Conservation (phyloP, 495 filamentous ascomycete genomes). For the Tuber brumale region DNA sequence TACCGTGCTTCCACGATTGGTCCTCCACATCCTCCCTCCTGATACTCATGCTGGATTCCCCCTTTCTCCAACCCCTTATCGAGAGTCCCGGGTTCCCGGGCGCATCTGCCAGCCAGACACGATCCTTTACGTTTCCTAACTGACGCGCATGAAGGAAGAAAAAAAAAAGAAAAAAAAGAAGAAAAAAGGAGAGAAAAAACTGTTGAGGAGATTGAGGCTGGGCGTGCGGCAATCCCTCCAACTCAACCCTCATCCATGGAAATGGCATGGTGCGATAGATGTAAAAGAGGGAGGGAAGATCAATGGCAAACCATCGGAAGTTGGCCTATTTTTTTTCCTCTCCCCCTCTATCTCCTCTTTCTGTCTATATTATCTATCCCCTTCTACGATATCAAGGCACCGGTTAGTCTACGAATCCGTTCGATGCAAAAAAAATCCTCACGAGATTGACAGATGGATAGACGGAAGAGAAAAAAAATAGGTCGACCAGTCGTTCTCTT, state of each 20-base stretch:
- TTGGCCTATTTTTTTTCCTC: background rate
- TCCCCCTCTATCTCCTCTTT: background rate
- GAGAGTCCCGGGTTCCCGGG: slow-evolving; percentile 24
- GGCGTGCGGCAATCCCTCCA: background rate
- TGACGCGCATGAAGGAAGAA: slow-evolving; percentile 7
- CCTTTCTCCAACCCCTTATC: background rate
- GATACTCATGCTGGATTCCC: background rate
- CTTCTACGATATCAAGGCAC: background rate
- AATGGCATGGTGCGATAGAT: background rate
- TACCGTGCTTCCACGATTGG: background rate
- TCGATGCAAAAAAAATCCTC: background rate
- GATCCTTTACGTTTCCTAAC: background rate
- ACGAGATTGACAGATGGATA: background rate
- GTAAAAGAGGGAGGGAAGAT: background rate
- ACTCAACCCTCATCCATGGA: background rate
- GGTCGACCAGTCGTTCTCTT: background rate
- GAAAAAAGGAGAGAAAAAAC: background rate
- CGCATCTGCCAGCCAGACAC: slow-evolving; percentile 5
- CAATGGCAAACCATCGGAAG: background rate
- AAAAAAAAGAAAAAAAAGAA: slow-evolving; percentile 7
- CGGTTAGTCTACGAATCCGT: background rate
- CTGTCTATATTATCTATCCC: background rate
- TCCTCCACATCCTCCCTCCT: background rate
- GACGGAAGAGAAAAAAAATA: background rate
- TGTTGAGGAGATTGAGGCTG: background rate